Evolutionary conservation across 2,329 filamentous ascomycete genomes (phyloP), one percentile per base, ranked within the genome.

Genomic region (Sporothrix globosa): DNA sequence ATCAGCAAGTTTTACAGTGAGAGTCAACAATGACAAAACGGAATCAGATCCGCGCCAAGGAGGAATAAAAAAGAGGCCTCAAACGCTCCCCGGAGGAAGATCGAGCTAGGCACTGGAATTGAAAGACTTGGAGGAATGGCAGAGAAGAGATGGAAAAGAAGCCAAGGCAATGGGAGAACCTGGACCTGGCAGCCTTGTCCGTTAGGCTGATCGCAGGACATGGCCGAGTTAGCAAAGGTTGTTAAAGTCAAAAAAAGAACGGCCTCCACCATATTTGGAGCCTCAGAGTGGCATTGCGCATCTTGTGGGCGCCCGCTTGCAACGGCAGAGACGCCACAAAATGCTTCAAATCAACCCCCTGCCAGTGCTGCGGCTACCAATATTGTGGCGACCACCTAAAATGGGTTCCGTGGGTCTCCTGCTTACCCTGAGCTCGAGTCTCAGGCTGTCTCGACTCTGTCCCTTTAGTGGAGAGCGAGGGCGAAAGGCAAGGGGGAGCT

Each of bases 111-210:
- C 4, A 41, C 9, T 34, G 34, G 34, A 34, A 34, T 34, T 4
- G 34, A 34, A 34, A 4, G 34, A 1, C 34, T 34, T 34, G 4
- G 7, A 34, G 34, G 5, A 34, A 34, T 34, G 34, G 34, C 34
- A 34, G 13, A 60, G 30, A 41, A n/a, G 41, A 60, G 19, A 34
- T 39, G 30, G 30, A 41, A 3, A 21, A 13, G 10, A 19, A 13
- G 19, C 34, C 30, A 60, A 41, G 19, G 7, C 10, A 19, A 30
- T 7, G 4, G 27, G 24, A 27, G 21, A 54, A 14, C 4, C 24
- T 60, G 56, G 30, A 41, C 56, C 56, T 39, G 56, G 19, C 30
- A 60, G 30, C 56, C 56, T 60, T 60, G 56, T 61, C 56, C n/a
- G 56, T 61, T 44, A 61, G 56, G 56, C 56, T 61, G 56, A 44